phyloP scores from a whole-genome alignment of 768 basidiomycete genomes.

The Trametes elegans region DNA sequence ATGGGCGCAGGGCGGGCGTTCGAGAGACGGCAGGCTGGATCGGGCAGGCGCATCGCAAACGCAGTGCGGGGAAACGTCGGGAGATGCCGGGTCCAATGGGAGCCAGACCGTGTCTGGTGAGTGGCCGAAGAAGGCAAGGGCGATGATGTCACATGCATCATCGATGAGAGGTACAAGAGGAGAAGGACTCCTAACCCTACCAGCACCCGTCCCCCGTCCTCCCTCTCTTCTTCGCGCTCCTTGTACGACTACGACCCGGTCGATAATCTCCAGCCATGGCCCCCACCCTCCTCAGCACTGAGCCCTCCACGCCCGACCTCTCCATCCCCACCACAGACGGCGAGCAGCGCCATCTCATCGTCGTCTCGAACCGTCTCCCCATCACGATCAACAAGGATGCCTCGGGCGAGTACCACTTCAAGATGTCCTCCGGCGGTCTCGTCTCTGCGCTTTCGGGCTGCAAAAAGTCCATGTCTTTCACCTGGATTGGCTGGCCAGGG shows the following conservation, averaged over 20 bases:
- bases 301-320: constrained; percentile 16
- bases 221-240: not conserved
- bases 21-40: not conserved
- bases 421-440: constrained; percentile 98
- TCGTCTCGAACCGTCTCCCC: constrained; percentile 94
- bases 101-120: constrained; percentile 3
- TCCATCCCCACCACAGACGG: constrained; percentile 27
- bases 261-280: constrained; percentile 5
- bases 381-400: constrained; percentile 95
- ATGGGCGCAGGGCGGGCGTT: not conserved
- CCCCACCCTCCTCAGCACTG: constrained; percentile 6
- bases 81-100: constrained; percentile 6
- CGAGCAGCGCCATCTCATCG: constrained; percentile 75
- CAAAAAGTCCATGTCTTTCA: constrained; percentile 97
- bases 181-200: constrained; percentile 15
- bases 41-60: not conserved
- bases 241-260: not conserved
- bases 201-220: not conserved
- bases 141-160: constrained; percentile 24
- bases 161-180: constrained; percentile 22
- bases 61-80: constrained; percentile 18
- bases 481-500: constrained; percentile 96
- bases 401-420: constrained; percentile 92
- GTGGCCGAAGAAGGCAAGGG: not conserved
- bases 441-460: constrained; percentile 96